Evolutionary conservation across 257 asterid species (phyloP), one percentile per base, ranked within the genome.

Genomic region (Solanum sejunctum): DNA sequence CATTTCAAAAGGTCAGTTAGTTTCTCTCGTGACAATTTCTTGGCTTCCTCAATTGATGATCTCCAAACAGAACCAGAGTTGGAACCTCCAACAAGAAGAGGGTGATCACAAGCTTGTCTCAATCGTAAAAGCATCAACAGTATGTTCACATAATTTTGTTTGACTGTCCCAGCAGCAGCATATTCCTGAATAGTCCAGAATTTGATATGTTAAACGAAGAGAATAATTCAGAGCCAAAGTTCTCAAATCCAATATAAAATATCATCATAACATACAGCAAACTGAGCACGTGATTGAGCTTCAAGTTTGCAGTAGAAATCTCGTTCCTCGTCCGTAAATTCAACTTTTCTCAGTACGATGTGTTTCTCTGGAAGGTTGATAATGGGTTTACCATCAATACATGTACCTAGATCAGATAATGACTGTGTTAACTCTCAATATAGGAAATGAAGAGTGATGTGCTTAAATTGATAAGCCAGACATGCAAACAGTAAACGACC

Each of bases 91-190:
- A 95, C 96, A 87, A 97, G 99, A 86, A 94, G 97, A 88, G 99
- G 99, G 81, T 97, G 99, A 88, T 95, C 99, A 91, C 98, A 97
- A 86, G 99, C 98, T 92, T 97, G 99, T 84, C 99, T 92, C 87
- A 97, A 96, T 79, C 98, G 93, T 89, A 97, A 87, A 90, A 97
- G 99, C 99, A 97, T 93, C 90, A 97, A 85, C 41, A 97, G 86
- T 84, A 97, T 97, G 89, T 97, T 95, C 60, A 97, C 93, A 89
- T 97, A 97, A 87, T 97, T 97, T 90, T 97, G 97, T 88, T 94
- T 93, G 52, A 97, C 96, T 63, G 99, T 97, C 86, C 99, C 99
- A 73, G 97, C 97, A 82, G 98, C 98, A 69, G 97, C 98, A 83
- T 95, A 97, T 92, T 94, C 98, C 99, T 97, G 67, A 77, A 86